Evolutionary conservation across 305 asterid genomes (phyloP), one percentile per base, ranked within the genome.

Genomic region (Solanum aculeatissimum): DNA sequence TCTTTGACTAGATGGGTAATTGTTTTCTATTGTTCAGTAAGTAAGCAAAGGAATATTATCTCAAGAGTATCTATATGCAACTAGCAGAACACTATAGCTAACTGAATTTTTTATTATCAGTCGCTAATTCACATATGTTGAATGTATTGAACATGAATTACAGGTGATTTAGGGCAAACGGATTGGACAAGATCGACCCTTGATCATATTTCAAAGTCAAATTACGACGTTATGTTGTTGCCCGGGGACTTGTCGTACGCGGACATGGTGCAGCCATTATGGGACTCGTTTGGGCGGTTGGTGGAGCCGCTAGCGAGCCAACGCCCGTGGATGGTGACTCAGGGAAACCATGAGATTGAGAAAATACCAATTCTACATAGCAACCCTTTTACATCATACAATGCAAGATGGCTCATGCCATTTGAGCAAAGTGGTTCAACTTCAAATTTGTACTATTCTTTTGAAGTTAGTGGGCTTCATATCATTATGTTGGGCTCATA

Each of bases 121-220:
- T n/a, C n/a, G n/a, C n/a, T n/a, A n/a, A n/a, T n/a, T n/a, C n/a
- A n/a, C n/a, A n/a, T n/a, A n/a, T n/a, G n/a, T n/a, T n/a, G n/a
- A n/a, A n/a, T n/a, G n/a, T n/a, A n/a, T 47, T 75, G 15, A 15
- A 53, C 5, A 57, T 12, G 27, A 32, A 68, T 57, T 82, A 66
- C 81, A 95, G 98, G 98, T 35, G 98, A 95, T 81, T 83, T 95
- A n/a, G 98, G 98, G 58, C 98, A 95, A 89, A 95, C 98, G 0
- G 96, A 92, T 83, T 95, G 98, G 98, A 95, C 98, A 35, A 69
- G 57, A 1, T 90, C 97, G 82, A 95, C 98, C 83, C 84, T 95
- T 81, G 85, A 90, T 40, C 95, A 95, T 10, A 74, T 95, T 4
- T 94, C 91, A 10, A 92, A 87, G 7, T 83, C 62, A 21, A 93